Percentiles rank a stretch among this genome's conserved stretches.
Evolutionary conservation across 495 filamentous ascomycete genomes (phyloP).

Genomic region (Xylaria curta): DNA sequence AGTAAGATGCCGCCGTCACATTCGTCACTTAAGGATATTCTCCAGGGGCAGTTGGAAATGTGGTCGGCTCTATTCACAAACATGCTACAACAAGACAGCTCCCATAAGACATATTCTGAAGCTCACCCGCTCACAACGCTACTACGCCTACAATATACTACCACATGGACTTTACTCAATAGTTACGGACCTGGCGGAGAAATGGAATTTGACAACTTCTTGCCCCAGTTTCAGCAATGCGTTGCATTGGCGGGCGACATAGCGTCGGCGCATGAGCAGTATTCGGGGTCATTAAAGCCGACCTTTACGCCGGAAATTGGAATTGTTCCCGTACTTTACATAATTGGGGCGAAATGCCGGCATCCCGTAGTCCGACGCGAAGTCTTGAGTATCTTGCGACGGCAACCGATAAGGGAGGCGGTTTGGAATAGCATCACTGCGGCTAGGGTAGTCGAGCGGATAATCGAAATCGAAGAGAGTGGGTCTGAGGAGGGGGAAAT

Average conservation of each 20-base stretch:
- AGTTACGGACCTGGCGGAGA: slow-evolving; percentile 29
- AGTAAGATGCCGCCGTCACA: background rate
- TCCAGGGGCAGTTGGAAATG: slow-evolving; percentile 24
- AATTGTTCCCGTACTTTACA: slow-evolving; percentile 36
- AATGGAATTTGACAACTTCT: slow-evolving; percentile 29
- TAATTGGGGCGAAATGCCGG: slow-evolving; percentile 43
- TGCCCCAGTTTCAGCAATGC: slow-evolving; percentile 29
- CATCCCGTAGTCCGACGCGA: slow-evolving; percentile 39
- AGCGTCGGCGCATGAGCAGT: slow-evolving; percentile 15
- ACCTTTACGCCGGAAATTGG: slow-evolving; percentile 33
- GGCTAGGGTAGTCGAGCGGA: slow-evolving; percentile 39
- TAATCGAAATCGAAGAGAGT: slow-evolving; percentile 39
- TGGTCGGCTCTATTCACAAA: slow-evolving; percentile 29
- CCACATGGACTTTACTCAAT: slow-evolving; percentile 37
- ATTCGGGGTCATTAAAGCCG: slow-evolving; percentile 24
- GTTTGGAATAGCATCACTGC: slow-evolving; percentile 42
- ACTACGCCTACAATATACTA: slow-evolving; percentile 40
- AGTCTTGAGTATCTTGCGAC: slow-evolving; percentile 36
- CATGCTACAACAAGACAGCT: slow-evolving; percentile 18
- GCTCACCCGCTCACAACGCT: slow-evolving; percentile 11
- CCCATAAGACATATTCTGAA: background rate
- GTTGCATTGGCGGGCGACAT: slow-evolving; percentile 4
- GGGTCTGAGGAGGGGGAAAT: slow-evolving; percentile 18
- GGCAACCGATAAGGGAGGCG: slow-evolving; percentile 40
- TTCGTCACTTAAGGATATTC: slow-evolving; percentile 17